Evolutionary conservation across 2,329 filamentous ascomycete species (phyloP).

Genomic region (Thyridium curvatum): DNA sequence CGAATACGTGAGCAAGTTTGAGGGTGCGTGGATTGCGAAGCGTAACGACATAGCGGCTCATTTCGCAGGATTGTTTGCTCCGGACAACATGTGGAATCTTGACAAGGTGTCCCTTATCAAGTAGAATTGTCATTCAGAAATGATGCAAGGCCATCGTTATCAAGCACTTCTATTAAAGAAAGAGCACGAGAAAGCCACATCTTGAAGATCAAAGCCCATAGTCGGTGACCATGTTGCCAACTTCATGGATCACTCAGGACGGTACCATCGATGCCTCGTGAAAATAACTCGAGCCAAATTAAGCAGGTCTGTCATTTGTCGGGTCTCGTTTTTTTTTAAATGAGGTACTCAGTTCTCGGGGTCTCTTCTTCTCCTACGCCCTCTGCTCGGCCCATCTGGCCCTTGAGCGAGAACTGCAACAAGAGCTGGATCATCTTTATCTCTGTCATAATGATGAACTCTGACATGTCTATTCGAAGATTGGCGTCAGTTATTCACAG

Average conservation of each 20-base stretch:
- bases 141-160: no score
- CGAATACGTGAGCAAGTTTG: constrained; percentile 3
- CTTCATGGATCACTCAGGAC: no score
- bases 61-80: constrained; percentile 3
- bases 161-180: no score
- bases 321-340: no score
- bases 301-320: no score
- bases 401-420: constrained; percentile 81
- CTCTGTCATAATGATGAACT: constrained; percentile 84
- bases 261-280: no score
- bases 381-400: constrained; percentile 75
- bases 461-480: constrained; percentile 66
- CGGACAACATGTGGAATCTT: constrained; percentile 3
- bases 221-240: no score
- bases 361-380: constrained; percentile 69
- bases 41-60: constrained; percentile 4
- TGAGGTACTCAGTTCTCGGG: no score
- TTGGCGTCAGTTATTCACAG: constrained; percentile 7
- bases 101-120: neutral
- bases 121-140: no score
- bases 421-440: constrained; percentile 76
- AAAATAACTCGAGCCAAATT: no score
- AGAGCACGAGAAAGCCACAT: no score
- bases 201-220: no score
- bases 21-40: constrained; percentile 6